Evolutionary conservation across 345 rosid species (phyloP).

Genomic region (Hibiscus trionum): DNA sequence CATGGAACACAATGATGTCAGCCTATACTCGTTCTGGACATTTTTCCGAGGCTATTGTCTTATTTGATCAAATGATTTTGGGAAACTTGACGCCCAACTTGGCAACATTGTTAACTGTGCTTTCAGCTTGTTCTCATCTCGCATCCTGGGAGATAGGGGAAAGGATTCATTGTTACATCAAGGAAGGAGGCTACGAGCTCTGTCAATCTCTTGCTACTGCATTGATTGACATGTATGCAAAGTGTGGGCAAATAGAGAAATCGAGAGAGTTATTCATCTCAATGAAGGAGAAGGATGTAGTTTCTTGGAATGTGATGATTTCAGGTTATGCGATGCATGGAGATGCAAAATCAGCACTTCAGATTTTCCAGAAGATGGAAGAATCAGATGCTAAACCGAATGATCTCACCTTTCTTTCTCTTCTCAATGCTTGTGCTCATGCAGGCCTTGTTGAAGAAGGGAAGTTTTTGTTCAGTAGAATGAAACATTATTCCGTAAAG

Average conservation of each 20-base stretch:
- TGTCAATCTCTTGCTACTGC: conserved; percentile 52
- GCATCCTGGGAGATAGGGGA: conserved; percentile 48
- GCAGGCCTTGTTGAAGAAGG: conserved; percentile 63
- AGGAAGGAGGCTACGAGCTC: conserved; percentile 34
- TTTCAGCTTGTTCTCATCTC: conserved; percentile 59
- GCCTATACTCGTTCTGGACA: conserved; percentile 30
- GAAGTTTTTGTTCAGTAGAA: conserved; percentile 33
- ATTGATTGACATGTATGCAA: conserved; percentile 61
- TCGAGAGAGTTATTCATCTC: conserved; percentile 42
- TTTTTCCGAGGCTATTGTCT: conserved; percentile 35
- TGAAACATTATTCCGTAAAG: conserved; percentile 36
- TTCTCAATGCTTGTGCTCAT: conserved; percentile 58
- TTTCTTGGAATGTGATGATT: conserved; percentile 70
- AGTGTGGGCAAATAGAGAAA: conserved; percentile 55
- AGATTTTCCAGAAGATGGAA: conserved; percentile 53
- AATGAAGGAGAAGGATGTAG: conserved; percentile 37
- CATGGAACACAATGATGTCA: conserved; percentile 62
- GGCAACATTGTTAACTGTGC: conserved; percentile 43
- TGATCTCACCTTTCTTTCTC: conserved; percentile 51
- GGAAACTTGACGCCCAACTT: conserved; percentile 37
- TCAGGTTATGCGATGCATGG: conserved; percentile 63
- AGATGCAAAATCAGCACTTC: conserved; percentile 40
- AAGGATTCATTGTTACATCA: conserved; percentile 40
- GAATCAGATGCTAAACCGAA: conserved; percentile 42
- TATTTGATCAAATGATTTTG: conserved; percentile 50